A percentile compares a stretch with the other conserved stretches of the same genome.
Conservation (phyloP, 2,329 filamentous ascomycete species). For the Biscogniauxia sp. region DNA sequence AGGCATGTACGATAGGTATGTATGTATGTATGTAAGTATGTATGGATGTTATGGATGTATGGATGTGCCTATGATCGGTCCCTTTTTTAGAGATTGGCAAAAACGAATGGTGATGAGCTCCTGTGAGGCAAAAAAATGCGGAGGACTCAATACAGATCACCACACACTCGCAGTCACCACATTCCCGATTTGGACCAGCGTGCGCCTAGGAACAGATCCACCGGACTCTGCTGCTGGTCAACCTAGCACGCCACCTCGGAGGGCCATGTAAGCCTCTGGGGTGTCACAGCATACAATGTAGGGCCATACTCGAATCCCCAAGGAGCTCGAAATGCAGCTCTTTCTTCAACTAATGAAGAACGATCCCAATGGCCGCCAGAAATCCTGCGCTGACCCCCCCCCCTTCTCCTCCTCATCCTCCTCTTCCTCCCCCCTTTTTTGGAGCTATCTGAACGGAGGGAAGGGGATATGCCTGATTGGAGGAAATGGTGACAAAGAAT, state of each 20-base stretch:
- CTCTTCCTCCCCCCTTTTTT: slow-evolving; percentile 10
- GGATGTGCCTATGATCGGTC: slow-evolving; percentile 9
- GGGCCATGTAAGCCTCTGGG: slow-evolving; percentile 26
- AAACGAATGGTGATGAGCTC: slow-evolving; percentile 10
- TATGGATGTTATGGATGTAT: no score
- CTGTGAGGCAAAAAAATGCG: slow-evolving; percentile 20
- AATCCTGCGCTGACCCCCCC: slow-evolving; percentile 9
- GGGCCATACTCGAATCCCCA: slow-evolving; percentile 7
- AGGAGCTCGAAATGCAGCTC: background rate
- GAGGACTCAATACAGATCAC: slow-evolving; percentile 25
- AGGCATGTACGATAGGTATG: slow-evolving; percentile 5
- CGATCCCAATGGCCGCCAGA: slow-evolving; percentile 19
- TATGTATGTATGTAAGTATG: no score
- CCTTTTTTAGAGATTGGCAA: slow-evolving; percentile 15
- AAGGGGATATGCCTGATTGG: slow-evolving; percentile 21
- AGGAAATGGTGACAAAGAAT: slow-evolving; percentile 26
- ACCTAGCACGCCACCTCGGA: slow-evolving; percentile 28
- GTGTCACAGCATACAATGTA: slow-evolving; percentile 27
- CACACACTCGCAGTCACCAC: slow-evolving; percentile 25
- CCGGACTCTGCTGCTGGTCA: slow-evolving; percentile 18
- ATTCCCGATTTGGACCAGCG: slow-evolving; percentile 34
- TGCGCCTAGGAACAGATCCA: slow-evolving; percentile 29
- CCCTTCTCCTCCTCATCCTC: background rate
- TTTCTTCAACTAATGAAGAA: slow-evolving; percentile 4
- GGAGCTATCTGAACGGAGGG: background rate